phyloP scores from a whole-genome alignment of 345 rosid genomes.

The Limnanthes douglasii region DNA sequence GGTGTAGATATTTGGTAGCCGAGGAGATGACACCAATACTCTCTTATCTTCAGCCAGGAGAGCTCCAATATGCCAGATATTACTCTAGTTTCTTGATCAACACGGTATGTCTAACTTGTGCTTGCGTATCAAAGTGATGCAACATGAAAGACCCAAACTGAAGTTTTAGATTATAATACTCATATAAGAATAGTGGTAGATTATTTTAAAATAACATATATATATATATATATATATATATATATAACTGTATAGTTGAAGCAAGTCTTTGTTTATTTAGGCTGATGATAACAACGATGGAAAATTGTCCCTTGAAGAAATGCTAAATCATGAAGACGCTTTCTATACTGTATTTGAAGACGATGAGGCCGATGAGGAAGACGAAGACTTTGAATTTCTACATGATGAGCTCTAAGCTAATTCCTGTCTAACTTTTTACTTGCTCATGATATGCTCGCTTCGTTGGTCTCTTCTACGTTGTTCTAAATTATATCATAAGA shows the following conservation, averaged over 20 bases:
- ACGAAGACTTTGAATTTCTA: conserved; percentile 20
- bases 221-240: too few species aligned
- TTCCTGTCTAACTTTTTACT: too few species aligned
- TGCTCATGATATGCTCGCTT: too few species aligned
- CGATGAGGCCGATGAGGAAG: conserved; percentile 17
- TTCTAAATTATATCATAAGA: too few species aligned
- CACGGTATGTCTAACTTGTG: conserved; percentile 19
- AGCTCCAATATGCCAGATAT: conserved; percentile 37
- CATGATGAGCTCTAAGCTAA: conserved; percentile 34
- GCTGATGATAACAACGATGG: conserved; percentile 57
- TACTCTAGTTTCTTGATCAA: conserved; percentile 31
- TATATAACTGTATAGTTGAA: too few species aligned
- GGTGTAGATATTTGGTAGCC: conserved; percentile 18
- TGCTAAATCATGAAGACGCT: conserved; percentile 35
- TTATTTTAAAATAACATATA: too few species aligned
- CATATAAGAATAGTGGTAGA: too few species aligned
- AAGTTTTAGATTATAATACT: too few species aligned
- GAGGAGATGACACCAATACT: conserved; percentile 47
- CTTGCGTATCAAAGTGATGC: neutral
- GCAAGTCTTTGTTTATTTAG: conserved; percentile 13
- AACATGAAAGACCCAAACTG: too few species aligned
- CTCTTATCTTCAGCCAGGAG: conserved; percentile 51
- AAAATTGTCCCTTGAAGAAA: conserved; percentile 34
- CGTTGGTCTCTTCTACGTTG: too few species aligned
- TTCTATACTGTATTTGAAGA: conserved; percentile 39